These are phyloP conservation scores for Otatea glauca DNA, from an alignment of 176 grass and related monocot species.

Conservation along the genomic window DNA sequence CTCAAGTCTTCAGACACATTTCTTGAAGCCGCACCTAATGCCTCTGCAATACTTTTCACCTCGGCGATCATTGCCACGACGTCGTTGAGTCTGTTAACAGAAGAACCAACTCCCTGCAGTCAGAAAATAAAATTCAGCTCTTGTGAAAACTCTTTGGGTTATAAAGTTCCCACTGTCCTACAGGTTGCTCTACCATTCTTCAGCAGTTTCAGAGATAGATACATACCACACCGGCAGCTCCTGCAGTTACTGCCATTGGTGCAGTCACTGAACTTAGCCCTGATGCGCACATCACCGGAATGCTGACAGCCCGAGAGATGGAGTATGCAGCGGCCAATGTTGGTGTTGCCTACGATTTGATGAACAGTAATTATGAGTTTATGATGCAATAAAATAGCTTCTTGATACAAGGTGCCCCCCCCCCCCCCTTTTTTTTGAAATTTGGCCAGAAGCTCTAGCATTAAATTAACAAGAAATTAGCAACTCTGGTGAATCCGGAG, in stretches of 20 bases:
- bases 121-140: not conserved
- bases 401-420: not conserved
- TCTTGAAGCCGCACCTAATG: slow-evolving; percentile 51
- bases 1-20: slow-evolving; percentile 46
- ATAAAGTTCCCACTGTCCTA: not conserved
- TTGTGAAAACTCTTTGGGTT: not conserved
- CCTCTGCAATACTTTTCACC: slow-evolving; percentile 71
- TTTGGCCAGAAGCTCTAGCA: too few relatives aligned
- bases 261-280: slow-evolving; percentile 90
- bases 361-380: not conserved
- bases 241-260: slow-evolving; percentile 84
- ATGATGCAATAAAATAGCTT: not conserved
- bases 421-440: too few relatives aligned
- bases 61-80: slow-evolving; percentile 82
- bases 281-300: slow-evolving; percentile 94
- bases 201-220: slow-evolving; percentile 10
- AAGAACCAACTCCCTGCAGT: slow-evolving; percentile 79
- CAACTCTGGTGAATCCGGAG: too few relatives aligned
- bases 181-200: not conserved
- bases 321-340: slow-evolving; percentile 91
- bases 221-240: slow-evolving; percentile 88
- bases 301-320: slow-evolving; percentile 76
- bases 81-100: slow-evolving; percentile 75
- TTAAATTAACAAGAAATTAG: too few relatives aligned
- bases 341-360: slow-evolving; percentile 69